Percentiles rank a stretch among this genome's conserved stretches.
Conservation (phyloP, 176 grass and related monocot species). For the Bothriochloa decipiens region DNA sequence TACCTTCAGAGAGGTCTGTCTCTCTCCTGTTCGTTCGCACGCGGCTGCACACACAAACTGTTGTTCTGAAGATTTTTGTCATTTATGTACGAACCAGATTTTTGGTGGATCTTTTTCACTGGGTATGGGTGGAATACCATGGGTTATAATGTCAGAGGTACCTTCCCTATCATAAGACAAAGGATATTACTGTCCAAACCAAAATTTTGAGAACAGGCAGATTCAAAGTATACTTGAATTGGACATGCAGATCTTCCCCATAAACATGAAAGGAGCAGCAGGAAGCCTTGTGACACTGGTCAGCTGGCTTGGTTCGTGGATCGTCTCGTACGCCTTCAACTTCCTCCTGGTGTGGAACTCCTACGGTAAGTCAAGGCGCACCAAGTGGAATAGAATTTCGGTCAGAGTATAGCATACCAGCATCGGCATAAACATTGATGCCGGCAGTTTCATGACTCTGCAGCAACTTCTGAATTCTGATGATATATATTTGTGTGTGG, state of each 20-base stretch:
- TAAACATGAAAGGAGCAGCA: slow-evolving; percentile 80
- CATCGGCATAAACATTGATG: background rate
- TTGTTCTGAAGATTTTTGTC: slow-evolving; percentile 26
- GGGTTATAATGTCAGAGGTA: slow-evolving; percentile 98
- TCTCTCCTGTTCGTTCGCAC: background rate
- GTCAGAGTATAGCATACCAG: background rate
- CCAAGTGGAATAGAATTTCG: background rate
- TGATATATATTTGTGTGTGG: background rate
- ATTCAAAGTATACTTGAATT: background rate
- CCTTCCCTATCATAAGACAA: background rate
- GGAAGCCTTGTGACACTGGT: slow-evolving; percentile 87
- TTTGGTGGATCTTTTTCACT: slow-evolving; percentile 81
- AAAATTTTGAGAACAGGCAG: background rate
- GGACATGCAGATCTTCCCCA: slow-evolving; percentile 73
- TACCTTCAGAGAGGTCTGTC: background rate
- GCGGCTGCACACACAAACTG: background rate
- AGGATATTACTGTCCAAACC: background rate
- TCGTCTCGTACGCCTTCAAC: slow-evolving; percentile 76
- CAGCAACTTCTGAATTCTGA: background rate
- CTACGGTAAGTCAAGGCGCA: slow-evolving; percentile 47
- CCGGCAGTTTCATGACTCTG: background rate
- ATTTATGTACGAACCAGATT: slow-evolving; percentile 39
- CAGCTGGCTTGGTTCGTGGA: slow-evolving; percentile 83
- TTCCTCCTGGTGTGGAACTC: slow-evolving; percentile 83
- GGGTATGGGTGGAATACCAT: slow-evolving; percentile 87